phyloP scores from a whole-genome alignment of 208 protist genomes.

The Wallacemonas collosoma region DNA sequence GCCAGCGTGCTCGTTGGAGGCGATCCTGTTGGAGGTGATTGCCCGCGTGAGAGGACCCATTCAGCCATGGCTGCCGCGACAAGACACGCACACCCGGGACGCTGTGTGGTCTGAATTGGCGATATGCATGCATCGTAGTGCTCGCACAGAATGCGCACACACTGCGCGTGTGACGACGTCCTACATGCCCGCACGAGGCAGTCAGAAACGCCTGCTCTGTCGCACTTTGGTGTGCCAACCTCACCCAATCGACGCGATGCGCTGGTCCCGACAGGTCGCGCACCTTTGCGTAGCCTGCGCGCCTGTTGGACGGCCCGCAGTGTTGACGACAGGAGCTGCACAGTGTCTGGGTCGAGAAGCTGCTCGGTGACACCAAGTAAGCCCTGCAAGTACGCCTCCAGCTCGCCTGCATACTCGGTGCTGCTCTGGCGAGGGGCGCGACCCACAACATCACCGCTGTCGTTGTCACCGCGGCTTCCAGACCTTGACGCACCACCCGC shows the following conservation, averaged over 20 bases:
- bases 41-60: slow-evolving; percentile 20
- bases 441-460: no score
- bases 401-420: neutral
- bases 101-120: neutral
- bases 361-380: slow-evolving; percentile 27
- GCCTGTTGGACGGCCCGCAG: slow-evolving; percentile 26
- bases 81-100: slow-evolving; percentile 24
- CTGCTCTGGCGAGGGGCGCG: no score
- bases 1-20: neutral
- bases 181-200: slow-evolving; percentile 10
- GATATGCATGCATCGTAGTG: neutral
- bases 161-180: neutral
- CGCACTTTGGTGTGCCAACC: neutral
- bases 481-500: no score
- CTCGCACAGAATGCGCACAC: neutral
- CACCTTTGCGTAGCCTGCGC: neutral
- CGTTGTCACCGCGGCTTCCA: no score
- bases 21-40: no score
- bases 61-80: slow-evolving; percentile 47
- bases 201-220: neutral
- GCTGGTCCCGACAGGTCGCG: neutral
- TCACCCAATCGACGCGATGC: neutral
- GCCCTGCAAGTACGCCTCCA: slow-evolving; percentile 20
- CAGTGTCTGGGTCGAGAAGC: slow-evolving; percentile 13
- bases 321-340: slow-evolving; percentile 8